These are phyloP conservation scores for Aspergillus hortae DNA, from an alignment of 2,329 filamentous ascomycete genomes.

Conservation along the genomic window DNA sequence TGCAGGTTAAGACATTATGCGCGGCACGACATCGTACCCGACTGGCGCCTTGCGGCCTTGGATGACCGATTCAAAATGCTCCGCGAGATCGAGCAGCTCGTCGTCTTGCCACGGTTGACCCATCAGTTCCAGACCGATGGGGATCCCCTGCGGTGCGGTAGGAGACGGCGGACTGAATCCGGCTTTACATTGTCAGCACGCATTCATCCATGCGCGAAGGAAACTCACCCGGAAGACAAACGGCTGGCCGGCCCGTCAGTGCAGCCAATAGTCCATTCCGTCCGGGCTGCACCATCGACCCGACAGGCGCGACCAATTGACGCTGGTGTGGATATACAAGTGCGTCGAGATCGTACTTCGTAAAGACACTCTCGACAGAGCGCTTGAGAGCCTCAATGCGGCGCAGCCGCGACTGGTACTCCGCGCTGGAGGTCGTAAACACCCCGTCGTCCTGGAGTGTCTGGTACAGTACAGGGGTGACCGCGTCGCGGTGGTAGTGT, in stretches of 20 bases:
- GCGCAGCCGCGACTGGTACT: slow-evolving; percentile 47
- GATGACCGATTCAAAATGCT: slow-evolving; percentile 46
- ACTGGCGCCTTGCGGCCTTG: slow-evolving; percentile 46
- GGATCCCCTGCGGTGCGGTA: slow-evolving; percentile 56
- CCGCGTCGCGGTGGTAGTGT: slow-evolving; percentile 48
- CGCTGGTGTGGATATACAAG: slow-evolving; percentile 64
- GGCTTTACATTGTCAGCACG: slow-evolving; percentile 16
- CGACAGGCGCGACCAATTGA: slow-evolving; percentile 59
- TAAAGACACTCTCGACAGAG: slow-evolving; percentile 51
- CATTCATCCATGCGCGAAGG: not conserved
- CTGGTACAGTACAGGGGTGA: slow-evolving; percentile 57
- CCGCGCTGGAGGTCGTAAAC: slow-evolving; percentile 51
- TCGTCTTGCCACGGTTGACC: slow-evolving; percentile 55
- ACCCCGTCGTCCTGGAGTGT: slow-evolving; percentile 48
- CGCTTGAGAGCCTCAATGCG: slow-evolving; percentile 53
- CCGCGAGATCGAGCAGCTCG: slow-evolving; percentile 53
- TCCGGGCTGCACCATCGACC: slow-evolving; percentile 55
- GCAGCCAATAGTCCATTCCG: slow-evolving; percentile 58
- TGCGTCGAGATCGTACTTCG: slow-evolving; percentile 49
- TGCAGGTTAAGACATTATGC: not conserved
- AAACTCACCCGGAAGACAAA: slow-evolving; percentile 37
- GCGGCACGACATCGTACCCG: not conserved
- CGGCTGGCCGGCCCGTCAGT: slow-evolving; percentile 51
- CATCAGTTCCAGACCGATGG: slow-evolving; percentile 63
- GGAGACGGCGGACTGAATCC: slow-evolving; percentile 48